A percentile compares a stretch with the other conserved stretches of the same genome.
phyloP scores from a whole-genome alignment of 164 flowering plant species.

The Nymphaea thermarum region DNA sequence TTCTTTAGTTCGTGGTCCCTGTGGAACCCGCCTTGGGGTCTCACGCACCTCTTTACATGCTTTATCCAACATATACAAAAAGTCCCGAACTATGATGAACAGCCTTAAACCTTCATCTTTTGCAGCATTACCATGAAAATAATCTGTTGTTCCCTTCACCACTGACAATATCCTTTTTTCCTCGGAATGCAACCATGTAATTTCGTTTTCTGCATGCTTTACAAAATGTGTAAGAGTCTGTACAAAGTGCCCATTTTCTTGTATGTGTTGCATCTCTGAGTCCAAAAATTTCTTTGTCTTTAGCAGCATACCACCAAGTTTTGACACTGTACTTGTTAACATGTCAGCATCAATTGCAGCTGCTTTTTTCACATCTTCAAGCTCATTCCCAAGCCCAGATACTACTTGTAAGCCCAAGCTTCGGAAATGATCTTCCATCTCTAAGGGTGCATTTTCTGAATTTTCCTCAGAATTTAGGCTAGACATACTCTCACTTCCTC shows the following conservation, averaged over 20 bases:
- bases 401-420: conserved; percentile 77
- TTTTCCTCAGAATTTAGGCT: conserved; percentile 43
- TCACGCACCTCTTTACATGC: conserved; percentile 31
- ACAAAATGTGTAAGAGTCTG: conserved; percentile 42
- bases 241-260: conserved; percentile 41
- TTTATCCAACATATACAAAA: conserved; percentile 64
- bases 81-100: conserved; percentile 74
- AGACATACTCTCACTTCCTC: conserved; percentile 37
- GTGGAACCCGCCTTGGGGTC: background rate
- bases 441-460: conserved; percentile 19
- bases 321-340: conserved; percentile 39
- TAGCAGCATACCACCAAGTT: conserved; percentile 30
- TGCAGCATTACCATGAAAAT: conserved; percentile 75
- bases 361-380: conserved; percentile 68
- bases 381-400: conserved; percentile 51
- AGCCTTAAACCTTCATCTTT: conserved; percentile 80
- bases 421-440: conserved; percentile 41
- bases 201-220: conserved; percentile 52
- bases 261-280: conserved; percentile 27
- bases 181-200: conserved; percentile 43
- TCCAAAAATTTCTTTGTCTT: conserved; percentile 42
- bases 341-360: conserved; percentile 60
- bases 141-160: conserved; percentile 73
- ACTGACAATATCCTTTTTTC: conserved; percentile 70
- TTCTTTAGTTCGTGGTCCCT: background rate